Conservation (phyloP, 371 early-diverging fungal genomes). For the Encephalitozoon hellem region DNA sequence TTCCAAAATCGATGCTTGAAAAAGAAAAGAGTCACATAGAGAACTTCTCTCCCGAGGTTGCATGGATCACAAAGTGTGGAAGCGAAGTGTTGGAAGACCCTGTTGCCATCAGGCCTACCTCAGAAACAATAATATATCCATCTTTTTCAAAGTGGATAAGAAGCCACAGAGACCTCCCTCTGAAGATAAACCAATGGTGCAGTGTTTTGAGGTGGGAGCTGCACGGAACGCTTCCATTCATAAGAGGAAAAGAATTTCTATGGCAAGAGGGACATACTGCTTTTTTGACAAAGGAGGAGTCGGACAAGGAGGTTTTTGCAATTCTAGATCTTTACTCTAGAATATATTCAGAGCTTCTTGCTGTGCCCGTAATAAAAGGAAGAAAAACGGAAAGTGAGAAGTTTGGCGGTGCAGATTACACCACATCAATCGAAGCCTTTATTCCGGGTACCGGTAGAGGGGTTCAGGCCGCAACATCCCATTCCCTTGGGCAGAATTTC, state of each 20-base stretch:
- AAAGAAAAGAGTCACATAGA: conserved; percentile 97
- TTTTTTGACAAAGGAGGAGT: conserved; percentile 76
- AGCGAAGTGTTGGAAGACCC: conserved; percentile 80
- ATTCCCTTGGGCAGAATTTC: conserved; percentile 97
- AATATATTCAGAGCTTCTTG: conserved; percentile 89
- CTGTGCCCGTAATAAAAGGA: conserved; percentile 95
- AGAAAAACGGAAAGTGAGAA: conserved; percentile 96
- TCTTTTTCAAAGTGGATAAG: conserved; percentile 95
- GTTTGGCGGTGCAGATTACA: conserved; percentile 96
- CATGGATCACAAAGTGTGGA: conserved; percentile 96
- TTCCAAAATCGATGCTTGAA: conserved; percentile 76
- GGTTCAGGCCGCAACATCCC: conserved; percentile 97
- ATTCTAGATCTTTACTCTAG: conserved; percentile 86
- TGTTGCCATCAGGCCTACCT: conserved; percentile 96
- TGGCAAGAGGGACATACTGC: conserved; percentile 99
- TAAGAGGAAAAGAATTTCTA: conserved; percentile 96
- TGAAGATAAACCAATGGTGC: conserved; percentile 98
- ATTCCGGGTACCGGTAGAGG: conserved; percentile 93
- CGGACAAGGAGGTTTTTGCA: conserved; percentile 77
- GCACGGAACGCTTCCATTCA: conserved; percentile 93
- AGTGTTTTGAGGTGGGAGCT: conserved; percentile 99
- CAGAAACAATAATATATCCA: conserved; percentile 99
- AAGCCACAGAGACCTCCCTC: conserved; percentile 91
- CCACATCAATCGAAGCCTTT: conserved; percentile 94
- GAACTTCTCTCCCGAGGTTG: conserved; percentile 98